Conservation (phyloP, 2,329 filamentous ascomycete genomes). For the Chrysoporthe puriensis region DNA sequence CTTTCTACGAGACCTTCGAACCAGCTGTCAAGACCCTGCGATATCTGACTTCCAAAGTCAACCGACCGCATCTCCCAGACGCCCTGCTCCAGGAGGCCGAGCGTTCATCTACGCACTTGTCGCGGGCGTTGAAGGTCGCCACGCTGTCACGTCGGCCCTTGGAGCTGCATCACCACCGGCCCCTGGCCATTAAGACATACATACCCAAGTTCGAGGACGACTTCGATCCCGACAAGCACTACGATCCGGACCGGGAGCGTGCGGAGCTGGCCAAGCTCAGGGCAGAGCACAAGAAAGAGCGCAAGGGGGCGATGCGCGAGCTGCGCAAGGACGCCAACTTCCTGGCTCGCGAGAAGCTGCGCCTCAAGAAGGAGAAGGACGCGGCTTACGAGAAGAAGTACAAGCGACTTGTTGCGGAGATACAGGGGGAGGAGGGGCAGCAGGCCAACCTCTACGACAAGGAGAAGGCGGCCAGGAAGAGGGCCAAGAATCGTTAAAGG, state of each 20-base stretch:
- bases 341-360: constrained; percentile 85
- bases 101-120: constrained; percentile 51
- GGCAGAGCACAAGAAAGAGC: constrained; percentile 91
- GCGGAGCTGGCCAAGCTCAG: constrained; percentile 82
- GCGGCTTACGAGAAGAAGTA: constrained; percentile 96
- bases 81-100: constrained; percentile 45
- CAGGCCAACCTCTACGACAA: constrained; percentile 89
- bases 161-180: constrained; percentile 85
- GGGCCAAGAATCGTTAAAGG: constrained; percentile 48
- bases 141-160: constrained; percentile 74
- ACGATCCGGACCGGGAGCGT: constrained; percentile 92
- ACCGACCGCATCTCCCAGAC: constrained; percentile 53
- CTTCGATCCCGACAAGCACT: constrained; percentile 95
- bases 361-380: constrained; percentile 92
- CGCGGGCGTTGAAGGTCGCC: constrained; percentile 62
- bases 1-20: constrained; percentile 79
- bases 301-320: constrained; percentile 92
- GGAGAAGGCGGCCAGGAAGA: constrained; percentile 77
- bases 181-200: constrained; percentile 82
- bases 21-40: constrained; percentile 63
- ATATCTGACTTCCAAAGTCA: constrained; percentile 61
- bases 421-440: constrained; percentile 88
- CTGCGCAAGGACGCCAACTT: constrained; percentile 95
- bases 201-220: constrained; percentile 96
- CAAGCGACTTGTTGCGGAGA: constrained; percentile 87